Conservation (phyloP, 768 basidiomycete genomes). For the Hygrophorus russula region DNA sequence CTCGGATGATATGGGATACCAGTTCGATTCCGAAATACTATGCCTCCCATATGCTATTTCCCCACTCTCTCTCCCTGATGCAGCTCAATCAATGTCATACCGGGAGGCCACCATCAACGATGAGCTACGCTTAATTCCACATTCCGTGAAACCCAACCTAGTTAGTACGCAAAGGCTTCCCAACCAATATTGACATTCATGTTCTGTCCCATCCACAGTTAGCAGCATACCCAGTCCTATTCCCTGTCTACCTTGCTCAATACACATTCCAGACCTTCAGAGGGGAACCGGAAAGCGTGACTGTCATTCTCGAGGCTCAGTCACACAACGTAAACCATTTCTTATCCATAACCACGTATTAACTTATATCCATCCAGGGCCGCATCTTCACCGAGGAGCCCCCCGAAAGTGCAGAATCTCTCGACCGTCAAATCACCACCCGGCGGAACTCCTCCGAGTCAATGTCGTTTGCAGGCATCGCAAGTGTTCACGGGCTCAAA, state of each 20-base stretch:
- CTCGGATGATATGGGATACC: constrained; percentile 31
- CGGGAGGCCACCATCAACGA: constrained; percentile 24
- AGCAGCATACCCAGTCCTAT: constrained; percentile 48
- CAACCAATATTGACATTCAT: neutral
- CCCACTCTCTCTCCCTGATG: constrained; percentile 39
- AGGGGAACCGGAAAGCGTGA: constrained; percentile 8
- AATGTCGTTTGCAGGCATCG: neutral
- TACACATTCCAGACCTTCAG: constrained; percentile 23
- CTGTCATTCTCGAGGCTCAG: constrained; percentile 23
- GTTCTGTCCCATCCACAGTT: constrained; percentile 22
- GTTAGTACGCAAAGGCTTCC: constrained; percentile 21
- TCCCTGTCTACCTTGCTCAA: constrained; percentile 52
- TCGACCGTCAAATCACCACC: neutral
- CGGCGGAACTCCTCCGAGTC: neutral
- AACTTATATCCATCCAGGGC: constrained; percentile 4
- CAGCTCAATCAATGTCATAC: constrained; percentile 18
- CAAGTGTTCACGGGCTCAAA: neutral
- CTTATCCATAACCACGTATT: neutral
- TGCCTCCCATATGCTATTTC: constrained; percentile 48
- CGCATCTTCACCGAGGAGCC: constrained; percentile 8
- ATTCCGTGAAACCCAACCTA: constrained; percentile 31
- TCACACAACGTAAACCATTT: constrained; percentile 15
- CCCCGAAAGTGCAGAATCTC: neutral
- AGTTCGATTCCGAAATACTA: constrained; percentile 36
- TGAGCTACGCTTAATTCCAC: constrained; percentile 29